A percentile compares a stretch with the other conserved stretches of the same genome.
phyloP scores from a whole-genome alignment of 352 stramenopile species.

The Phytophthora pistaciae region DNA sequence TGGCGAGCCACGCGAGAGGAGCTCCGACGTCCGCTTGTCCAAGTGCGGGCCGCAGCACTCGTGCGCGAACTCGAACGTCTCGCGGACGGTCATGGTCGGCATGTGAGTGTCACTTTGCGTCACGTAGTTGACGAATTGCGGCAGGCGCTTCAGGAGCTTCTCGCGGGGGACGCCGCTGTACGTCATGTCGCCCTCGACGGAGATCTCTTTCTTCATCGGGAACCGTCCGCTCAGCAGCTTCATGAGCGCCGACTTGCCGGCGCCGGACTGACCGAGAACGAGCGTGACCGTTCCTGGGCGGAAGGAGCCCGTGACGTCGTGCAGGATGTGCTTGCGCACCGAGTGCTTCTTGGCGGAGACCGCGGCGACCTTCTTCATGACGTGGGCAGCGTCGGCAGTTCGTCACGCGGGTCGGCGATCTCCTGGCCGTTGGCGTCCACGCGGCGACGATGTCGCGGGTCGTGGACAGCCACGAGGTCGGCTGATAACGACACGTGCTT shows the following conservation, averaged over 20 bases:
- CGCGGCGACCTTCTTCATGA: conserved; percentile 45
- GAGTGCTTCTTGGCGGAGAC: conserved; percentile 50
- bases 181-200: conserved; percentile 17
- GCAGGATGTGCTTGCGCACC: conserved; percentile 23
- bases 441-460: conserved; percentile 20
- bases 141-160: conserved; percentile 14
- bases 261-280: conserved; percentile 13
- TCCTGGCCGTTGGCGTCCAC: conserved; percentile 12
- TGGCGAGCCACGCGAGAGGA: conserved; percentile 45
- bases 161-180: conserved; percentile 16
- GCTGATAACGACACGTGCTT: conserved; percentile 59
- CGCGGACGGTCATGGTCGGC: conserved; percentile 18
- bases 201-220: conserved; percentile 18
- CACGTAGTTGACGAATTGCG: conserved; percentile 28
- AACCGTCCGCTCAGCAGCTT: conserved; percentile 24
- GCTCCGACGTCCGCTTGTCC: conserved; percentile 24
- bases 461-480: conserved; percentile 46
- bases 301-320: conserved; percentile 22
- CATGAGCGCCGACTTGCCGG: conserved; percentile 23
- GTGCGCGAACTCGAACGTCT: conserved; percentile 21
- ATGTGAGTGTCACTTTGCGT: conserved; percentile 21
- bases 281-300: conserved; percentile 19
- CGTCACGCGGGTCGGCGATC: conserved; percentile 9
- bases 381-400: conserved; percentile 54
- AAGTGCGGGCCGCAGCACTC: conserved; percentile 42